Conservation (phyloP, 805 yeast genomes). For the Candida bentonensis region DNA sequence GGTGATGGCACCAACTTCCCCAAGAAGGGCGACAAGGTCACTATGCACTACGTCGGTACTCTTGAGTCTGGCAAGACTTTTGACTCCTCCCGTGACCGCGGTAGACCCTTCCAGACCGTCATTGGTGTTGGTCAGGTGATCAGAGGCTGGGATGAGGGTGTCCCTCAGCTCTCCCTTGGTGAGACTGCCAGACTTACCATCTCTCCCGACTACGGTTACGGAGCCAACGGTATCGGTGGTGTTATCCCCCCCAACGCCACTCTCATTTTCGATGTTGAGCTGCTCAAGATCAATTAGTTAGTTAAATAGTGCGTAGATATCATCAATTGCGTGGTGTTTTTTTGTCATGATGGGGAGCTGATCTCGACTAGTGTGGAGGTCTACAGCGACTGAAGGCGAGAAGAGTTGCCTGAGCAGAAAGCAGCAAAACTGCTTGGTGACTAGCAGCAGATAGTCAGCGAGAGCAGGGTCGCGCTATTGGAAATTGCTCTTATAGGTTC, state of each 20-base stretch:
- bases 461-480: too few relatives aligned
- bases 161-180: conserved; percentile 84
- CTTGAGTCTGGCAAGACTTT: conserved; percentile 91
- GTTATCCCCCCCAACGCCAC: conserved; percentile 95
- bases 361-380: too few relatives aligned
- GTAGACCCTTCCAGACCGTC: conserved; percentile 84
- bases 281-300: conserved; percentile 17
- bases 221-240: conserved; percentile 91
- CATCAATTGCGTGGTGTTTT: too few relatives aligned
- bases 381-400: too few relatives aligned
- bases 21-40: conserved; percentile 70
- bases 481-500: too few relatives aligned
- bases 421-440: too few relatives aligned
- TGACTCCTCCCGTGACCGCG: conserved; percentile 91
- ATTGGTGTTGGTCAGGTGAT: conserved; percentile 96
- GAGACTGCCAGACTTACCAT: conserved; percentile 86
- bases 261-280: conserved; percentile 37
- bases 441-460: too few relatives aligned
- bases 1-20: conserved; percentile 88
- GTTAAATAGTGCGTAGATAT: conserved; percentile 4
- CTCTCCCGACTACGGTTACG: conserved; percentile 89
- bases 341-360: too few relatives aligned
- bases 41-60: conserved; percentile 93
- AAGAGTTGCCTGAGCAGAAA: too few relatives aligned
- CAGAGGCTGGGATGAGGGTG: conserved; percentile 92